phyloP scores from a whole-genome alignment of 352 stramenopile species.

The Phytophthora ohioensis region DNA sequence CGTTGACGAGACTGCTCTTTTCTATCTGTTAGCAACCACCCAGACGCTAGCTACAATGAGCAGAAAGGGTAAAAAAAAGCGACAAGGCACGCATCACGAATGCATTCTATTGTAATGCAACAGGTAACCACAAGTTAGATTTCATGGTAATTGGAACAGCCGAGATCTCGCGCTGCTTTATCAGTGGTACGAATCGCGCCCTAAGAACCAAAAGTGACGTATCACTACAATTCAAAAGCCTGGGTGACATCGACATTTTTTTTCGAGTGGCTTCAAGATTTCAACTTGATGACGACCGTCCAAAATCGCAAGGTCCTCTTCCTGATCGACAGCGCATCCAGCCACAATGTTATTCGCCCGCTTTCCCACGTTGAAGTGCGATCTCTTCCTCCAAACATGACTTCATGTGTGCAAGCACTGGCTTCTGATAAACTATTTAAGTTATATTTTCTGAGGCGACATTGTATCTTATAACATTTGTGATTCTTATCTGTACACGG shows the following conservation, averaged over 20 bases:
- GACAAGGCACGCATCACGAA: background rate
- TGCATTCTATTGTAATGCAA: background rate
- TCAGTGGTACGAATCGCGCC: background rate
- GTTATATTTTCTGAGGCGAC: no score
- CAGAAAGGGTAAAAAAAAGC: background rate
- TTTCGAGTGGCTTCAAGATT: background rate
- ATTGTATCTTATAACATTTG: no score
- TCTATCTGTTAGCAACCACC: background rate
- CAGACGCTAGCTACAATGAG: background rate
- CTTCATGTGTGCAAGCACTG: background rate
- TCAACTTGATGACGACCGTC: background rate
- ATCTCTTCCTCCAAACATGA: background rate
- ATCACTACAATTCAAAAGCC: background rate
- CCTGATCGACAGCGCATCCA: background rate
- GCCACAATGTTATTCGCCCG: background rate
- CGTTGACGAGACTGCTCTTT: constrained; percentile 2
- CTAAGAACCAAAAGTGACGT: background rate
- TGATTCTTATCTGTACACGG: no score
- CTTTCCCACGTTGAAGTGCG: background rate
- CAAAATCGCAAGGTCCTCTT: background rate
- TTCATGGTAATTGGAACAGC: background rate
- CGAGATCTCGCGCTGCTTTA: background rate
- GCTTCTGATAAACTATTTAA: no score
- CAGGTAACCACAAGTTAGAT: background rate
- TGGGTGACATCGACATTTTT: background rate